A percentile compares a stretch with the other conserved stretches of the same genome.
Conservation (phyloP, 75 land plant genomes). For the Pinus albicaulis region DNA sequence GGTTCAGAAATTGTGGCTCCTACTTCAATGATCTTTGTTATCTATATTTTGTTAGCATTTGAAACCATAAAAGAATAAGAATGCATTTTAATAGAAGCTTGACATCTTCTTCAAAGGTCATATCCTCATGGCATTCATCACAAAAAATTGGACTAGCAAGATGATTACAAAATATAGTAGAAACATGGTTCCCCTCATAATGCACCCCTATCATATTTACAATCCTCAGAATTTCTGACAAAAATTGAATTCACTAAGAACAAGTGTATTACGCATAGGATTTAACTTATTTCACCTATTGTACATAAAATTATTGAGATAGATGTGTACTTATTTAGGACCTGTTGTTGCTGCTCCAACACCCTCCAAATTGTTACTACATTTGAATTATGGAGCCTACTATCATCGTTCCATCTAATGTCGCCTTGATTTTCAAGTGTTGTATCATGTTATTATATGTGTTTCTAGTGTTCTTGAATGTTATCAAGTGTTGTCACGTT, state of each 20-base stretch:
- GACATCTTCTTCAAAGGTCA: constrained; percentile 85
- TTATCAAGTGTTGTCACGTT: too few relatives aligned
- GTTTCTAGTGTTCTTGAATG: too few relatives aligned
- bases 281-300: constrained; percentile 86
- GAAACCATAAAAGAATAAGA: constrained; percentile 78
- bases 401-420: too few relatives aligned
- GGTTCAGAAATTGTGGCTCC: too few relatives aligned
- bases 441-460: too few relatives aligned
- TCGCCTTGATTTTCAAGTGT: too few relatives aligned
- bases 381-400: too few relatives aligned
- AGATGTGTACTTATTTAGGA: constrained; percentile 81
- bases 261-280: constrained; percentile 84
- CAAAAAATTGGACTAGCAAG: constrained; percentile 88
- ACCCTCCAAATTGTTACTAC: too few relatives aligned
- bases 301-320: constrained; percentile 82
- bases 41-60: constrained; percentile 88
- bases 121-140: constrained; percentile 70
- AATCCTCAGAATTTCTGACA: constrained; percentile 75
- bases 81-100: constrained; percentile 83
- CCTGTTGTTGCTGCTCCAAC: too few relatives aligned
- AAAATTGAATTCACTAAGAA: constrained; percentile 79
- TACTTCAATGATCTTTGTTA: constrained; percentile 4
- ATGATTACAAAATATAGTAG: constrained; percentile 92
- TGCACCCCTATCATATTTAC: constrained; percentile 93
- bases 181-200: constrained; percentile 84